Conservation (phyloP, 106 monocot genomes). For the Acorus gramineus region DNA sequence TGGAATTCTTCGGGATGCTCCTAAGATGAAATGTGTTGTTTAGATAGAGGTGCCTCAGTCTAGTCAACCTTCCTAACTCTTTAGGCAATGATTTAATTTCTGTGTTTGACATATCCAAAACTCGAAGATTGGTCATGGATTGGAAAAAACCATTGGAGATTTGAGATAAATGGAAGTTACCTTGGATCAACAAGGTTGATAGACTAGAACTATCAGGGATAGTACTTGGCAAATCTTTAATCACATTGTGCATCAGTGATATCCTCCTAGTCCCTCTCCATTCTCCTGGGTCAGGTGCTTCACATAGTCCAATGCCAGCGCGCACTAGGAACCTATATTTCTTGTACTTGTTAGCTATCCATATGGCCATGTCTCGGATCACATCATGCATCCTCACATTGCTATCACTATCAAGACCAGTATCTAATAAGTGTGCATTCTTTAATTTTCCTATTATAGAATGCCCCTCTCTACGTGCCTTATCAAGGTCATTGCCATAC, state of each 20-base stretch:
- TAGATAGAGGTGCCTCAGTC: constrained; percentile 9
- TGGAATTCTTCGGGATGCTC: constrained; percentile 6
- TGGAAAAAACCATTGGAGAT: constrained; percentile 13
- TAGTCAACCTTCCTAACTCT: not conserved
- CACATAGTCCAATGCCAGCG: not conserved
- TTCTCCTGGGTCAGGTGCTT: not conserved
- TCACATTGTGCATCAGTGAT: constrained; percentile 6
- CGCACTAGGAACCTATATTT: constrained; percentile 10
- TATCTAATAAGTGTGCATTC: constrained; percentile 12
- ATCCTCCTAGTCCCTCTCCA: constrained; percentile 1
- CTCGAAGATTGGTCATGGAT: constrained; percentile 2
- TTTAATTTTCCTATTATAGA: constrained; percentile 1
- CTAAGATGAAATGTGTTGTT: not conserved
- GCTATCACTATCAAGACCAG: not conserved
- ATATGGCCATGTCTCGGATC: constrained; percentile 15
- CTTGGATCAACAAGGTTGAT: constrained; percentile 7
- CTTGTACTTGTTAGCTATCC: constrained; percentile 1
- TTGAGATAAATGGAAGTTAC: not conserved
- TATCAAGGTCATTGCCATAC: not conserved
- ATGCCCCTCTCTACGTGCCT: constrained; percentile 8
- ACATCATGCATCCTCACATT: constrained; percentile 29
- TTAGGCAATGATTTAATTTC: constrained; percentile 5
- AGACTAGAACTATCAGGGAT: constrained; percentile 5
- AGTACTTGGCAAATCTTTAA: not conserved
- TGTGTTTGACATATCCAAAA: constrained; percentile 17